Evolutionary conservation across 2,329 filamentous ascomycete species (phyloP).

Genomic region (Ophiostoma sp.): DNA sequence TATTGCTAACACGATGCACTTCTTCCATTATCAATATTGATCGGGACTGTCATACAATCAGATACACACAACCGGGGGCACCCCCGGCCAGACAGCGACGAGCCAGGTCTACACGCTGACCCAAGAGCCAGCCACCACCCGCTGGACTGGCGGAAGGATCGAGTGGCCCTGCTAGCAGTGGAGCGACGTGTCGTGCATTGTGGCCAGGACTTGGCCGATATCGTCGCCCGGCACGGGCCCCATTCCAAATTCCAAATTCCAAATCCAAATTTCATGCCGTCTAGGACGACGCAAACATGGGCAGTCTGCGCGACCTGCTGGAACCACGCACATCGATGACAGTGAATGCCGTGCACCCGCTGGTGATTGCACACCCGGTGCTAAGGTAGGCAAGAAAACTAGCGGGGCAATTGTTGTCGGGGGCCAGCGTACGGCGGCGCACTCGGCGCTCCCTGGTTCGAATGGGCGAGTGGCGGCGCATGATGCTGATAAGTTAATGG

Average conservation of each 20-base stretch:
- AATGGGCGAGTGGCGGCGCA: conserved; percentile 21
- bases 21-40: too few species aligned
- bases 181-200: neutral
- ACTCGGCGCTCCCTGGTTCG: conserved; percentile 28
- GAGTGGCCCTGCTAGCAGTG: neutral
- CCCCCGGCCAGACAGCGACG: conserved; percentile 56
- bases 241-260: too few species aligned
- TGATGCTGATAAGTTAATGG: conserved; percentile 30
- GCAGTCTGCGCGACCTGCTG: conserved; percentile 42
- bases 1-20: too few species aligned
- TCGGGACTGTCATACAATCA: too few species aligned
- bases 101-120: conserved; percentile 65
- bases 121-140: conserved; percentile 49
- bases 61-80: too few species aligned
- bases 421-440: conserved; percentile 28
- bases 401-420: conserved; percentile 40
- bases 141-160: neutral
- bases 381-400: too few species aligned
- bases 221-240: conserved; percentile 47
- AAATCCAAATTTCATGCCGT: conserved; percentile 60
- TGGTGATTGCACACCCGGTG: neutral
- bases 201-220: neutral
- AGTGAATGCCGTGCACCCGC: conserved; percentile 46
- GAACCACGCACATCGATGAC: conserved; percentile 69
- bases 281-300: conserved; percentile 41